Conservation (phyloP, 106 monocot species). For the Posidonia australis region DNA sequence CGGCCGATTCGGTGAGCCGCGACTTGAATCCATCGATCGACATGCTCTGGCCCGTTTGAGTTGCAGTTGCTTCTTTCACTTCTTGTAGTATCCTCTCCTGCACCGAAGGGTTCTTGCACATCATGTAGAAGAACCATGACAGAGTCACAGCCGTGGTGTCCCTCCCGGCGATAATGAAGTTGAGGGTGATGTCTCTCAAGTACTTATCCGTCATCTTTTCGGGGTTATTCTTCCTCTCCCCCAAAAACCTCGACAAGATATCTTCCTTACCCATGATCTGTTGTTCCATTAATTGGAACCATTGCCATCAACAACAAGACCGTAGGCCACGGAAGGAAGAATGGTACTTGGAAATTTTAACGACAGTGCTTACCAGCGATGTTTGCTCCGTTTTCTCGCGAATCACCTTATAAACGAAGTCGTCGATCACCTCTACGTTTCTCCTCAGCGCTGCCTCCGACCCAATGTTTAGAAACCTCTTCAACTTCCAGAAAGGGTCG, state of each 20-base stretch:
- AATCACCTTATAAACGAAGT: slow-evolving; percentile 10
- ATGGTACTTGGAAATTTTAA: no score
- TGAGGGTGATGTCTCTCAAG: slow-evolving; percentile 11
- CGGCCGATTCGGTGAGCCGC: slow-evolving; percentile 1
- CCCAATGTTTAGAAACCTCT: slow-evolving; percentile 14
- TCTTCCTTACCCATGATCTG: no score
- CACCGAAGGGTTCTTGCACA: slow-evolving; percentile 6
- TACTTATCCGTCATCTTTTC: slow-evolving; percentile 12
- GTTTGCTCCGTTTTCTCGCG: background rate
- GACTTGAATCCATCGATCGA: background rate
- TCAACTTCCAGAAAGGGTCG: slow-evolving; percentile 10
- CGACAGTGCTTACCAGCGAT: background rate
- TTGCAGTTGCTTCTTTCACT: background rate
- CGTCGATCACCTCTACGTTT: slow-evolving; percentile 5
- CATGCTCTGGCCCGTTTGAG: background rate
- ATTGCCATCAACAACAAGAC: no score
- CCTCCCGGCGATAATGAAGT: slow-evolving; percentile 12
- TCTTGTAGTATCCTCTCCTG: slow-evolving; percentile 7
- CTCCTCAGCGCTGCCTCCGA: slow-evolving; percentile 9
- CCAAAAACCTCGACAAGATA: slow-evolving; percentile 18
- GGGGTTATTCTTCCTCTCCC: slow-evolving; percentile 4
- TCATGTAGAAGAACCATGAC: slow-evolving; percentile 18
- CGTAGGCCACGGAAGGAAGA: no score
- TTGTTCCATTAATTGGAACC: no score
- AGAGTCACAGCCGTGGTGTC: slow-evolving; percentile 13